Evolutionary conservation across 2,329 filamentous ascomycete species (phyloP).

Genomic region (Graphilbum ipis-grandicollis): DNA sequence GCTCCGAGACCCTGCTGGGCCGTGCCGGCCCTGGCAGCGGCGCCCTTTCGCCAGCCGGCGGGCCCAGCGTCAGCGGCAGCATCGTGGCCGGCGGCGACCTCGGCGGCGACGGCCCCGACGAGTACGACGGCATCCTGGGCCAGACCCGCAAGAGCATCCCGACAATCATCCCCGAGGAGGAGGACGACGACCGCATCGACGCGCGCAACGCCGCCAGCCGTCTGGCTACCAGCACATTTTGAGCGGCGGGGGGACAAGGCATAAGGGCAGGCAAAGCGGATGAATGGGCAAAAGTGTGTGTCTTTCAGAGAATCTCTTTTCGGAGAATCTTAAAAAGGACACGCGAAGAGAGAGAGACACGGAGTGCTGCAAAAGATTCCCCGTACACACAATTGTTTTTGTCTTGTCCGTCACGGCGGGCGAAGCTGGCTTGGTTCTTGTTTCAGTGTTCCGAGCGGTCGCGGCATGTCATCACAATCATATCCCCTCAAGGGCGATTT

Average conservation of each 20-base stretch:
- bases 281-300: not conserved
- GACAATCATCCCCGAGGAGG: slow-evolving; percentile 51
- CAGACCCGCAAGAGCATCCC: slow-evolving; percentile 26
- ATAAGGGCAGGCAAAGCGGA: not conserved
- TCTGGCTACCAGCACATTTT: slow-evolving; percentile 89
- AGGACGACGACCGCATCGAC: slow-evolving; percentile 86
- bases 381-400: too few species aligned
- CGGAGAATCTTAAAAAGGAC: too few species aligned
- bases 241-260: slow-evolving; percentile 10
- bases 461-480: too few species aligned
- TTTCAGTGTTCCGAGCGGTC: too few species aligned
- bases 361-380: too few species aligned
- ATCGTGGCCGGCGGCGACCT: slow-evolving; percentile 21
- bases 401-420: too few species aligned
- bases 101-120: slow-evolving; percentile 18
- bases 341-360: too few species aligned
- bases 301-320: too few species aligned
- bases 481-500: too few species aligned
- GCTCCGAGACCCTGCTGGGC: slow-evolving; percentile 55
- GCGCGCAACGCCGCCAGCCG: slow-evolving; percentile 89
- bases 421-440: too few species aligned
- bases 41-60: too few species aligned
- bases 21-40: slow-evolving; percentile 42
- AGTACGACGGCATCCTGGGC: not conserved
- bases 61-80: too few species aligned